These are phyloP conservation scores for Polygonum aviculare DNA, from an alignment of 148 eudicot species.

Conservation along the genomic window DNA sequence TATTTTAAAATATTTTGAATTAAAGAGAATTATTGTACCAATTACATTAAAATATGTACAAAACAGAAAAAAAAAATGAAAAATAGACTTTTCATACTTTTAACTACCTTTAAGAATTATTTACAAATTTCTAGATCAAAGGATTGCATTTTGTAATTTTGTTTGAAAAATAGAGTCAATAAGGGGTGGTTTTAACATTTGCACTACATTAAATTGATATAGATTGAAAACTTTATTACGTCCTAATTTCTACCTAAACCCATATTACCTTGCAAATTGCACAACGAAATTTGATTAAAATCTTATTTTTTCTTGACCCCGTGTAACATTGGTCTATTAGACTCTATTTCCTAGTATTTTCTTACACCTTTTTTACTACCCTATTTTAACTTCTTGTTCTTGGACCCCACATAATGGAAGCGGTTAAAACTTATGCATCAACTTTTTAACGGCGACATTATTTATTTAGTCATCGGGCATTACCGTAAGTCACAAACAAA, in stretches of 20 bases:
- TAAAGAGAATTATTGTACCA: too few species aligned
- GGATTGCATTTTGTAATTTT: too few species aligned
- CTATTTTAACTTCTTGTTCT: background rate
- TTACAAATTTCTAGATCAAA: too few species aligned
- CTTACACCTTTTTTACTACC: background rate
- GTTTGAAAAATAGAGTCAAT: too few species aligned
- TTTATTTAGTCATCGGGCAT: background rate
- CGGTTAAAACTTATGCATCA: background rate
- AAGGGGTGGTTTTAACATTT: too few species aligned
- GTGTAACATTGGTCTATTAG: background rate
- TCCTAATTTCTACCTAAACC: slow-evolving; percentile 4
- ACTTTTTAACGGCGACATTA: background rate
- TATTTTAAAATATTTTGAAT: too few species aligned
- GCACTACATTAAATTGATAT: too few species aligned
- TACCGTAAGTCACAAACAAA: slow-evolving; percentile 3
- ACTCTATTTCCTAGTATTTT: background rate
- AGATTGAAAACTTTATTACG: background rate
- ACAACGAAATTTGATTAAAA: background rate
- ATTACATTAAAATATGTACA: too few species aligned
- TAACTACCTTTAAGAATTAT: too few species aligned
- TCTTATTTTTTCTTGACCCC: background rate
- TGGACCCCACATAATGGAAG: background rate
- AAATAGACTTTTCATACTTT: too few species aligned
- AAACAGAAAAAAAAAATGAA: too few species aligned
- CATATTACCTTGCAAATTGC: background rate